Evolutionary conservation across 2,329 filamentous ascomycete genomes (phyloP).

Genomic region (Colletotrichum sp.): DNA sequence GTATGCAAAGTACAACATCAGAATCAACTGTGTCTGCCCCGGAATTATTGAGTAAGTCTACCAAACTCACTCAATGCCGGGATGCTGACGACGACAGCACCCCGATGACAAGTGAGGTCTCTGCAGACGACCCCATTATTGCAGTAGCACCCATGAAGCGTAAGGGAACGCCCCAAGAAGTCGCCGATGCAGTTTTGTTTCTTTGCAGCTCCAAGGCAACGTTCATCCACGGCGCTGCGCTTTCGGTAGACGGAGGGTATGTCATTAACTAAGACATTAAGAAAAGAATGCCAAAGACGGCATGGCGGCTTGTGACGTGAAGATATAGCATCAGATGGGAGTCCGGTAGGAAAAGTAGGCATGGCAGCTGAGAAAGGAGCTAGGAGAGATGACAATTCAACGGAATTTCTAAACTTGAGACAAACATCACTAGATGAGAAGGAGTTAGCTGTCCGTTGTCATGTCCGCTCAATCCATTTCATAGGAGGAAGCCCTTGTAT

Average conservation of each 20-base stretch:
- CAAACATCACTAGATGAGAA: background rate
- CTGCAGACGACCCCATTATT: constrained; percentile 34
- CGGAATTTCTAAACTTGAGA: background rate
- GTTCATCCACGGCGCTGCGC: constrained; percentile 47
- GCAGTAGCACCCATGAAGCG: constrained; percentile 39
- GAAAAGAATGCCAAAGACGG: background rate
- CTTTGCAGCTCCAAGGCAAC: constrained; percentile 47
- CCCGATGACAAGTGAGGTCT: constrained; percentile 44
- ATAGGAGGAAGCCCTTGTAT: background rate
- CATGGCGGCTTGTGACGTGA: background rate
- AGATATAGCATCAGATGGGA: background rate
- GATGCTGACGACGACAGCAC: constrained; percentile 28
- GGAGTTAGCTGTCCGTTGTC: accelerated
- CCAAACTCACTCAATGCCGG: background rate
- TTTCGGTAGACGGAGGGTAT: constrained; percentile 51
- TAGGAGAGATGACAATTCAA: too few species aligned
- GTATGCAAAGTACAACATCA: constrained; percentile 49
- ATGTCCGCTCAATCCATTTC: background rate
- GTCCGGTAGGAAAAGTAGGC: background rate
- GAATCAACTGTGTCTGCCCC: constrained; percentile 51
- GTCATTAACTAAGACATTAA: constrained; percentile 2
- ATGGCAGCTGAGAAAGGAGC: background rate
- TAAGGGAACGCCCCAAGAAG: constrained; percentile 47
- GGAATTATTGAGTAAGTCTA: constrained; percentile 44
- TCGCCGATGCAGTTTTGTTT: constrained; percentile 51